Conservation (phyloP, 805 yeast genomes). For the Spathaspora gorwiae region DNA sequence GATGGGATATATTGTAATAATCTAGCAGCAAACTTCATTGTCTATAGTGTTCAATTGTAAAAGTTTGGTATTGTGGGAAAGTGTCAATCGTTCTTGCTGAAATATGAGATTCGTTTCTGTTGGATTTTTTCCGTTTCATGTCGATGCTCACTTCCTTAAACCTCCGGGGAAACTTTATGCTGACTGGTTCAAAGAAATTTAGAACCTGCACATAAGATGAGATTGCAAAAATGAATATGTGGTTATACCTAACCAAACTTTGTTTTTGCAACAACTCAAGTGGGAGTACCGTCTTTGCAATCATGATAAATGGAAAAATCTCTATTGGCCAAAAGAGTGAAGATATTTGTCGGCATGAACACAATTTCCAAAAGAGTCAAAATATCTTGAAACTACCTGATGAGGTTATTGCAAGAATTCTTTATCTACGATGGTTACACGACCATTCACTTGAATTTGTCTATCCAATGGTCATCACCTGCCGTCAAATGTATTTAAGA, state of each 20-base stretch:
- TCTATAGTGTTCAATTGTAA: not conserved
- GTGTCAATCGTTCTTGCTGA: no score
- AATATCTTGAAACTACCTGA: conserved; percentile 7
- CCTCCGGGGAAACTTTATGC: not conserved
- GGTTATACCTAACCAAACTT: no score
- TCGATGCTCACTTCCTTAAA: not conserved
- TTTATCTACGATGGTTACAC: conserved; percentile 3
- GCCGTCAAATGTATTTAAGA: conserved; percentile 7
- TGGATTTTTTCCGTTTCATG: no score
- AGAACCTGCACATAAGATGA: no score
- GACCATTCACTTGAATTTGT: conserved; percentile 2
- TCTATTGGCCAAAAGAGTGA: no score
- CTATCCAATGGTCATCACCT: conserved; percentile 8
- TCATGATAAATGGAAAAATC: no score
- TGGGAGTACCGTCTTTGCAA: no score
- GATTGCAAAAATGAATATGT: no score
- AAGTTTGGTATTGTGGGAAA: not conserved
- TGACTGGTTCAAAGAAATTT: no score
- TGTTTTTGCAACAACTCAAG: no score
- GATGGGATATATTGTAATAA: conserved; percentile 54
- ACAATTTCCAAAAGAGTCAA: no score
- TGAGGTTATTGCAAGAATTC: conserved; percentile 8
- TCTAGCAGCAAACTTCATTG: conserved; percentile 31
- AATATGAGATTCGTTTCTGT: not conserved
- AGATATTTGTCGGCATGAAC: no score